These are phyloP conservation scores for Nicotiana attenuata DNA, from an alignment of 257 asterid genomes.

Conservation along the genomic window DNA sequence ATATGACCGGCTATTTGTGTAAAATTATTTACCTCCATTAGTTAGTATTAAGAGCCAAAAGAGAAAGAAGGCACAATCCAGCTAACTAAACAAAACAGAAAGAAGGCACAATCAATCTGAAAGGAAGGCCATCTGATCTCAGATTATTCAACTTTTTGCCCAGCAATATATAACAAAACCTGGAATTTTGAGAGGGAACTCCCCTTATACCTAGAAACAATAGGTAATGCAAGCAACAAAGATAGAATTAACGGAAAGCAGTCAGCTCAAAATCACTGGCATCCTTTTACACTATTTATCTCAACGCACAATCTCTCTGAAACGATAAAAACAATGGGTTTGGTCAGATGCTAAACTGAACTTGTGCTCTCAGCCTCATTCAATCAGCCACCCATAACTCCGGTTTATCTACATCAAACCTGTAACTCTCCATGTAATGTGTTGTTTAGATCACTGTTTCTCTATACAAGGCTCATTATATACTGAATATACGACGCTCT, in stretches of 20 bases:
- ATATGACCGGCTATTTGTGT: too few relatives aligned
- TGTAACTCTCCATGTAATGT: background rate
- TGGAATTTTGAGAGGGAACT: background rate
- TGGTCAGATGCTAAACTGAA: conserved; percentile 9
- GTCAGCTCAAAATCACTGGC: background rate
- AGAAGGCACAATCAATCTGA: too few relatives aligned
- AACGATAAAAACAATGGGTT: background rate
- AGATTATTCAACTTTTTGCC: background rate
- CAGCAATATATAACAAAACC: background rate
- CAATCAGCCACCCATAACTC: background rate
- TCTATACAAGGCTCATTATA: background rate
- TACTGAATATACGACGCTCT: background rate
- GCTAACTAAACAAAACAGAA: too few relatives aligned
- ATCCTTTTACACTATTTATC: background rate
- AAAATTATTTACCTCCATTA: too few relatives aligned
- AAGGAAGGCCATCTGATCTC: background rate
- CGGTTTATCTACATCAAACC: background rate
- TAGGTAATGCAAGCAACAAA: background rate
- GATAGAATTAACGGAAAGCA: background rate
- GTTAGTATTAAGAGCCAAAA: too few relatives aligned
- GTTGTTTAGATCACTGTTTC: background rate
- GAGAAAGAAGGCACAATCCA: too few relatives aligned
- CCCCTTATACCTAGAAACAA: background rate
- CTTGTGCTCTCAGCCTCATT: background rate
- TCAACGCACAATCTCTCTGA: background rate